Percentiles rank a stretch among this genome's conserved stretches.
These are phyloP conservation scores for Dimargaris xerosporica DNA, from an alignment of 192 early-diverging fungal genomes.

Conservation along the genomic window DNA sequence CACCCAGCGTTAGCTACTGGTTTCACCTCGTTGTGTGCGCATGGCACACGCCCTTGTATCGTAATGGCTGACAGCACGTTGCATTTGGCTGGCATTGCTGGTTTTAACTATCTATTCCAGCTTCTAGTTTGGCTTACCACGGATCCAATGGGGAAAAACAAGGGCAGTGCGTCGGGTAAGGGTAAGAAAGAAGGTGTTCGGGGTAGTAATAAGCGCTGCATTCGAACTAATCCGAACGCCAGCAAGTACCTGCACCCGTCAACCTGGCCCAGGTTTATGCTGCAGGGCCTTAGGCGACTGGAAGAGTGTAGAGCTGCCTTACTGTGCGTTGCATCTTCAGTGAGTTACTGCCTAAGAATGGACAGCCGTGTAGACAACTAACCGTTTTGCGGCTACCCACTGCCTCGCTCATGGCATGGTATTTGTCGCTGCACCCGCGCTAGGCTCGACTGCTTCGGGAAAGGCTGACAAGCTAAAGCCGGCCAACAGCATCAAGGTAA, in stretches of 20 bases:
- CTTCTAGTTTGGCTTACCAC: background rate
- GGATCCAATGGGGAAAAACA: slow-evolving; percentile 2
- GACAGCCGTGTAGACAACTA: no score
- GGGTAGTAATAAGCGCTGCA: background rate
- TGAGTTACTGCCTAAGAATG: background rate
- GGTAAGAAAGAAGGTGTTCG: background rate
- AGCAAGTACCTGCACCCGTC: background rate
- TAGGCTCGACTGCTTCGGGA: slow-evolving; percentile 8
- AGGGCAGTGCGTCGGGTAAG: background rate
- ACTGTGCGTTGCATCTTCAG: background rate
- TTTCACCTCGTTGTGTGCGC: background rate
- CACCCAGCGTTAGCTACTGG: background rate
- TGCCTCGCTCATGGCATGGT: background rate
- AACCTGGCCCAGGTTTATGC: background rate
- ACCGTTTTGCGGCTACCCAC: background rate
- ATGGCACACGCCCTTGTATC: background rate
- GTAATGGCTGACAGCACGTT: background rate
- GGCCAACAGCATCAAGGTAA: slow-evolving; percentile 38
- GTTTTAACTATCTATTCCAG: background rate
- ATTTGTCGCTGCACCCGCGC: background rate
- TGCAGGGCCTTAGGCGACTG: background rate
- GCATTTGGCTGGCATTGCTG: background rate
- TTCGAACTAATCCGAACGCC: background rate
- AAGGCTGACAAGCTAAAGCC: slow-evolving; percentile 40
- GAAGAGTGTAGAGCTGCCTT: background rate